A percentile compares a stretch with the other conserved stretches of the same genome.
These are phyloP conservation scores for Cenchrus fungigraminus DNA, from an alignment of 176 grass and related monocot genomes.

Conservation along the genomic window DNA sequence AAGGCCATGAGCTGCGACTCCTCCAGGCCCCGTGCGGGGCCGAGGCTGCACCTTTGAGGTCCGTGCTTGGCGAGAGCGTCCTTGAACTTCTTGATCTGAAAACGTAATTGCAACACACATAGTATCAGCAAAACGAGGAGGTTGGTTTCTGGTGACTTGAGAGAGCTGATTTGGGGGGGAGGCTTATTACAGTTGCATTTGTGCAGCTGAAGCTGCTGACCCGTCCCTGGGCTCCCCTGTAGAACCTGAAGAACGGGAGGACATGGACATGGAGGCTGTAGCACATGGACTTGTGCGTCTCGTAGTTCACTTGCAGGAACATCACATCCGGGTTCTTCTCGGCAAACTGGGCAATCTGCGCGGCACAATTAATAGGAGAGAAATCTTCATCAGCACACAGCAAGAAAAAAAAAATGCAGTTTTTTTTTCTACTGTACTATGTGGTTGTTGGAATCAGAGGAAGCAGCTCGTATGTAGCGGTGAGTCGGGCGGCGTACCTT, in stretches of 20 bases:
- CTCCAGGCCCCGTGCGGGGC: conserved; percentile 71
- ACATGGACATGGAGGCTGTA: conserved; percentile 90
- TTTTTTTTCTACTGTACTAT: background rate
- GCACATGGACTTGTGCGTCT: conserved; percentile 94
- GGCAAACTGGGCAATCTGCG: conserved; percentile 77
- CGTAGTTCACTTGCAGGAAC: conserved; percentile 93
- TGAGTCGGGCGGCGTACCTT: conserved; percentile 49
- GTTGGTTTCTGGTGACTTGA: background rate
- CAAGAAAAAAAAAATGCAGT: background rate
- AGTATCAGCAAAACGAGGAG: conserved; percentile 5
- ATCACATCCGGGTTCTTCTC: conserved; percentile 64
- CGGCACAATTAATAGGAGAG: background rate
- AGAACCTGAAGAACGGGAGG: conserved; percentile 96
- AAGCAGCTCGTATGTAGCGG: background rate
- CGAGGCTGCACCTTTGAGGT: conserved; percentile 76
- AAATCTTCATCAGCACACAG: background rate
- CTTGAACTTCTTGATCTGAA: conserved; percentile 95
- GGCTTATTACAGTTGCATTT: conserved; percentile 68
- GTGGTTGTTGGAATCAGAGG: background rate
- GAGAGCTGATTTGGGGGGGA: background rate
- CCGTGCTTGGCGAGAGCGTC: conserved; percentile 85
- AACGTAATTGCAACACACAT: background rate
- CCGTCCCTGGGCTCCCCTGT: conserved; percentile 76
- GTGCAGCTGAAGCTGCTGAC: conserved; percentile 99
- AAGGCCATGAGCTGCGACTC: conserved; percentile 79